Evolutionary conservation across 2,329 filamentous ascomycete genomes (phyloP), one percentile per base, ranked within the genome.

Genomic region (Leptographium wingfieldii): DNA sequence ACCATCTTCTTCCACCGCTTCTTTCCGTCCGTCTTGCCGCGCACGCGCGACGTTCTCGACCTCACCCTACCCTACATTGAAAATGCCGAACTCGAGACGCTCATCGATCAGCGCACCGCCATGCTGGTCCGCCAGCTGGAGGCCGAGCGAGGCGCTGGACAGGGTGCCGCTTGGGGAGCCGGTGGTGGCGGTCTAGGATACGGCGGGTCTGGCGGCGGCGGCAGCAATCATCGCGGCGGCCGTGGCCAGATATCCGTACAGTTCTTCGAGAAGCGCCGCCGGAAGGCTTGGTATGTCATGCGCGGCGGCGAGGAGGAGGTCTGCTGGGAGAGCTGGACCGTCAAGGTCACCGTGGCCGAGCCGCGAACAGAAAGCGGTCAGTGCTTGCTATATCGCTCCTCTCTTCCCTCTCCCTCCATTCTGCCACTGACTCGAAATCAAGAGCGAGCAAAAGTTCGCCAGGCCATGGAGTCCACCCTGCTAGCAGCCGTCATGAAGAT

Each of bases 1-100:
- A 95, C 92, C 57, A 96, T 97, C 72, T 99, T 97, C 83, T 97
- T 97, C 81, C 92, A 96, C 77, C 88, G 94, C 69, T 95, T 92
- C 82, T 96, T 97, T 78, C 90, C 90, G 60, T 86, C 90, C 61
- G 82, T 96, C 67, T 78, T 83, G 51, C 92, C 94, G 6, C 82
- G 84, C 64, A 91, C 90, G 64, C 86, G 90, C 74, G 92, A 96
- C 70, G 85, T 96, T 64, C 85, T 96, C 65, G 92, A 95, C 73
- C 81, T 96, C 63, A 92, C 90, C 40, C 83, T 97, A 33, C 92
- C 94, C 57, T 88, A 89, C 68, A 88, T 97, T 69, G 85, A 91
- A 70, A 90, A 96, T 70, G 86, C 87, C 65, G 90, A 96, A 73
- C 85, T 97, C 64, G 90, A 95, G 72, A 94, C 90, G 38, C 83